These are phyloP conservation scores for Ceratobasidium sp. DNA, from an alignment of 1,284 basidiomycete genomes.

Conservation along the genomic window DNA sequence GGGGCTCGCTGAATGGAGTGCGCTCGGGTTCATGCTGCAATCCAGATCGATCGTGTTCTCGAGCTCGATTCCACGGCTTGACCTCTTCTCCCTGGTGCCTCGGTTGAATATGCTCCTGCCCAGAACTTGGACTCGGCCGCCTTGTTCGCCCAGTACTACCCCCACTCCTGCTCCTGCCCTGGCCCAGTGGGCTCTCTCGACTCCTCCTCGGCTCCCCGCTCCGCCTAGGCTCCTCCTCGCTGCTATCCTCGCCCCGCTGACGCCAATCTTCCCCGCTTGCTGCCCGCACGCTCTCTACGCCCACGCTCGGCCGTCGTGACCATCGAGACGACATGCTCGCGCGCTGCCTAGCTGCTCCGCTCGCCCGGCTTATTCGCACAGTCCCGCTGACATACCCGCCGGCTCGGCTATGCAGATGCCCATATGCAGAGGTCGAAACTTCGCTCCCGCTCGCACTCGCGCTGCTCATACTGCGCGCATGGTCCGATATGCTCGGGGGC, in stretches of 20 bases:
- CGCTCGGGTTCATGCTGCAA: neutral
- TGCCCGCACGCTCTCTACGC: neutral
- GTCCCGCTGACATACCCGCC: neutral
- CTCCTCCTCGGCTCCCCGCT: neutral
- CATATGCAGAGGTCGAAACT: neutral
- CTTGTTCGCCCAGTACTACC: neutral
- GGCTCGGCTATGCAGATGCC: neutral
- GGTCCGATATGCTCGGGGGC: slow-evolving; percentile 28
- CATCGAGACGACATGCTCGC: neutral
- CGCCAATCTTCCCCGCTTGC: neutral
- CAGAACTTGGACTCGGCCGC: no score
- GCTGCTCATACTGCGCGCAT: slow-evolving; percentile 22
- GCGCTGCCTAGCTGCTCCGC: neutral
- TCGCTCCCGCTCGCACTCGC: slow-evolving; percentile 25
- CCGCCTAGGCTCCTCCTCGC: slow-evolving; percentile 8
- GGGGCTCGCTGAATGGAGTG: no score
- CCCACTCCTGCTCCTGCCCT: neutral
- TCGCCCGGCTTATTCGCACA: neutral
- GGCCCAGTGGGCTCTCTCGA: neutral
- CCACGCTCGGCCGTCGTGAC: neutral
- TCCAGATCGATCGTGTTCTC: neutral
- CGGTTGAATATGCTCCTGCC: no score
- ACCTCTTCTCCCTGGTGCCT: no score
- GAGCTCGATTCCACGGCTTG: no score
- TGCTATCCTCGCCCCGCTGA: neutral